These are phyloP conservation scores for Boechera stricta DNA, from an alignment of 345 rosid genomes.

Conservation along the genomic window DNA sequence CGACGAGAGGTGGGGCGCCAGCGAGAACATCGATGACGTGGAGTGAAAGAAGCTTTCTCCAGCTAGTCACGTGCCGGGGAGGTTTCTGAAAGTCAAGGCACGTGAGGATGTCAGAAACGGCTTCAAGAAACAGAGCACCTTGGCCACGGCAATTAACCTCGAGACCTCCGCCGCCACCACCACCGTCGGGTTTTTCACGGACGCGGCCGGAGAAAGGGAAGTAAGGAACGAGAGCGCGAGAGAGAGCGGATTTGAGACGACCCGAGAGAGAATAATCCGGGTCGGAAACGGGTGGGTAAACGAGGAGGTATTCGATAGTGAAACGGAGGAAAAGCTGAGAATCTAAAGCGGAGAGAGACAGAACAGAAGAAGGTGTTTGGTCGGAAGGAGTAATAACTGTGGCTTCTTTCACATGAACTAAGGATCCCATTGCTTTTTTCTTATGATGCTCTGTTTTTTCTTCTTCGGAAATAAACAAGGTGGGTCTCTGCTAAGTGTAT, in stretches of 20 bases:
- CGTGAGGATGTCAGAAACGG: slow-evolving; percentile 50
- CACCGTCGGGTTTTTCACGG: slow-evolving; percentile 48
- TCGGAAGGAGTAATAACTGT: slow-evolving; percentile 61
- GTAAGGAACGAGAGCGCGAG: slow-evolving; percentile 64
- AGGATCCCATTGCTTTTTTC: slow-evolving; percentile 49
- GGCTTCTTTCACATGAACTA: slow-evolving; percentile 62
- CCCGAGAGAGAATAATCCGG: slow-evolving; percentile 37
- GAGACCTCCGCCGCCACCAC: slow-evolving; percentile 37
- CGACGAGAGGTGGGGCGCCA: slow-evolving; percentile 75
- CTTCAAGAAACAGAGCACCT: slow-evolving; percentile 74
- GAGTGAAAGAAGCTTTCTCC: slow-evolving; percentile 71
- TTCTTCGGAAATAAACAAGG: slow-evolving; percentile 12
- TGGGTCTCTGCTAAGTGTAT: slow-evolving; percentile 38
- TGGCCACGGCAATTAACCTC: slow-evolving; percentile 75
- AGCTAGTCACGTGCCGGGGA: slow-evolving; percentile 64
- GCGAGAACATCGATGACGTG: slow-evolving; percentile 69
- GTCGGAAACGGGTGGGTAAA: slow-evolving; percentile 55
- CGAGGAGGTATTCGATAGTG: slow-evolving; percentile 76
- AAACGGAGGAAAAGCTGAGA: slow-evolving; percentile 91
- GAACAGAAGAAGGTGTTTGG: slow-evolving; percentile 64
- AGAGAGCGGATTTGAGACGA: slow-evolving; percentile 65
- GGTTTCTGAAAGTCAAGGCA: slow-evolving; percentile 57
- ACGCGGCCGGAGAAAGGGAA: slow-evolving; percentile 90
- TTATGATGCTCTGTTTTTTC: slow-evolving; percentile 20
- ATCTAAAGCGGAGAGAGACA: slow-evolving; percentile 80